Evolutionary conservation across 1,284 basidiomycete species (phyloP), one percentile per base, ranked within the genome.

Genomic region (Pterula multifida): DNA sequence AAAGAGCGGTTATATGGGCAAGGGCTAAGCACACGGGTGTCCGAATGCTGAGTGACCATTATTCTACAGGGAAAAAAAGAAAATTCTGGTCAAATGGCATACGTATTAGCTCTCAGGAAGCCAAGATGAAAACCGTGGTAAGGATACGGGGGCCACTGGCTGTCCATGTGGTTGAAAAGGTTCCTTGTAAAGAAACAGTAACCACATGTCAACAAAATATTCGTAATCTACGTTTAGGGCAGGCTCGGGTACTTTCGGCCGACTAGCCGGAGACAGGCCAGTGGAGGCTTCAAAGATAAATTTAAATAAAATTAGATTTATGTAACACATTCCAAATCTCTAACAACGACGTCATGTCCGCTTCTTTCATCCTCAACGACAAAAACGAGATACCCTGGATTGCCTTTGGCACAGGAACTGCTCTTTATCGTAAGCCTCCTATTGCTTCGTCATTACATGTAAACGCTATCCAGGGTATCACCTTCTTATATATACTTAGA

Each of bases 381-480:
- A 79, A 78, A 48, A 68, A 60, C 39, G 61, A 57, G 3, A 69
- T 78, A 39, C 82, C 84, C 23, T 76, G 72, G 73, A 65, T 86
- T 13, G 84, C 72, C 1, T 86, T 82, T 57, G 85, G 84, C 24
- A 85, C 79, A 2, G 83, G 84, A 2, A 79, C 80, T 0, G 78
- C 78, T 1, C 67, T 79, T 24, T 81, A 62, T 54, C 47, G 55
- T 15, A 42, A 32, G 28, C 15, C 15, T 32, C 28, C 6, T 6
- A 6, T 32, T 15, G 15, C 28, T 15, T 32, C 28, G 28, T 32
- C 28, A 15, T 15, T 6, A 6, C 28, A 6, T 32, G 15, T 32
- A 32, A 15, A 32, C 6, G 6, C 28, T n/a, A n/a, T n/a, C n/a
- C n/a, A n/a, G 28, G 15, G 28, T 32, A 6, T 32, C 28, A 32